These are phyloP conservation scores for Cercospora sesami DNA, from an alignment of 2,329 filamentous ascomycete genomes.

Conservation along the genomic window DNA sequence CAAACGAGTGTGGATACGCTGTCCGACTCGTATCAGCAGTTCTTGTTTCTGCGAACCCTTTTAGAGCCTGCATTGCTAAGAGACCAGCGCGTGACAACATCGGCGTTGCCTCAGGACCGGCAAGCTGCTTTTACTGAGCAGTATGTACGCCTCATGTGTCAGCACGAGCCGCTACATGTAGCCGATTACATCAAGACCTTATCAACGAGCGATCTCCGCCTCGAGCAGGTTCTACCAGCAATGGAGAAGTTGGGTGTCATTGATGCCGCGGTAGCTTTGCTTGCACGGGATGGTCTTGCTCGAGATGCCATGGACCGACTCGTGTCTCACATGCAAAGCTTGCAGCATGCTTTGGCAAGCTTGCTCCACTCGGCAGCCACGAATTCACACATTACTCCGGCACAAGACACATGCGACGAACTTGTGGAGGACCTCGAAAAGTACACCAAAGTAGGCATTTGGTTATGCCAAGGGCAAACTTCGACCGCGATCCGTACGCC, in stretches of 20 bases:
- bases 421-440: constrained; percentile 79
- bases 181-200: constrained; percentile 78
- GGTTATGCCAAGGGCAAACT: constrained; percentile 87
- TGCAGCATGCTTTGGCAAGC: constrained; percentile 76
- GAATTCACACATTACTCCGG: constrained; percentile 57
- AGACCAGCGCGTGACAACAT: constrained; percentile 35
- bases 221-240: constrained; percentile 77
- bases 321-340: constrained; percentile 73
- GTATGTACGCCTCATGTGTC: constrained; percentile 90
- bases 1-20: constrained; percentile 64
- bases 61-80: constrained; percentile 59
- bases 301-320: constrained; percentile 81
- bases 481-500: constrained; percentile 50
- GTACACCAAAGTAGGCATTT: constrained; percentile 89
- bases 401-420: constrained; percentile 68
- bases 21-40: constrained; percentile 64
- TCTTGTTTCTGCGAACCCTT: constrained; percentile 72
- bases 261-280: constrained; percentile 86
- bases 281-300: constrained; percentile 84
- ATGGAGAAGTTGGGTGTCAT: constrained; percentile 89
- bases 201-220: constrained; percentile 72
- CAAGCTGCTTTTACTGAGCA: constrained; percentile 68
- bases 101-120: constrained; percentile 38
- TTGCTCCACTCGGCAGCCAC: constrained; percentile 64
- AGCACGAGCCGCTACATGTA: constrained; percentile 77